Conservation (phyloP, 108 stramenopile species). For the Epipyxis sp. region DNA sequence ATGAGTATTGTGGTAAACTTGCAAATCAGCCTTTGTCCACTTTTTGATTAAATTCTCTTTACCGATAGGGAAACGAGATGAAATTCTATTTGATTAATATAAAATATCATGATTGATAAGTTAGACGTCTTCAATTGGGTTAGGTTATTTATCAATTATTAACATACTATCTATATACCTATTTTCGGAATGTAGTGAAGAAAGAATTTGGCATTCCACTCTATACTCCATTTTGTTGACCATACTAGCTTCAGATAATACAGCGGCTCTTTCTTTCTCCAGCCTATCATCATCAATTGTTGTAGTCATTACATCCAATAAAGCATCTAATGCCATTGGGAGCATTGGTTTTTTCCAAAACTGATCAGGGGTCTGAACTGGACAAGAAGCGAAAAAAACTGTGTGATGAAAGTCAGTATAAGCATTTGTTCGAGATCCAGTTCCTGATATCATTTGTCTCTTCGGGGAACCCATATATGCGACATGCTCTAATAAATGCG, state of each 20-base stretch:
- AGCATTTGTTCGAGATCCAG: constrained; percentile 89
- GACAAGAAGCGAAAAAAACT: constrained; percentile 95
- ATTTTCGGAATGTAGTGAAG: constrained; percentile 90
- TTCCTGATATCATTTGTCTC: constrained; percentile 88
- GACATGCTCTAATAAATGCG: constrained; percentile 94
- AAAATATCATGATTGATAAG: no score
- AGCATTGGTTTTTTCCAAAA: constrained; percentile 45
- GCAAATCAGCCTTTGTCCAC: constrained; percentile 85
- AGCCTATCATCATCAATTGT: constrained; percentile 78
- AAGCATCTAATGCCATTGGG: constrained; percentile 89
- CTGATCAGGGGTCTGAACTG: constrained; percentile 60
- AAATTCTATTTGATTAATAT: neutral
- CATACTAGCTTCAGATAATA: constrained; percentile 93
- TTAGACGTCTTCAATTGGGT: no score
- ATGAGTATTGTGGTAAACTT: constrained; percentile 89
- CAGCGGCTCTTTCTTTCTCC: constrained; percentile 93
- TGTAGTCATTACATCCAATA: constrained; percentile 91
- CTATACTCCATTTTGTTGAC: constrained; percentile 95
- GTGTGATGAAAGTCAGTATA: constrained; percentile 99
- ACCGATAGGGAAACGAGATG: constrained; percentile 86
- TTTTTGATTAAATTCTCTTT: constrained; percentile 82
- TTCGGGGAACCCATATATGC: constrained; percentile 96
- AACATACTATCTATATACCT: no score
- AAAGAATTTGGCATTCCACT: constrained; percentile 92
- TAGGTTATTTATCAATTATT: no score